Evolutionary conservation across 1,284 basidiomycete genomes (phyloP), one percentile per base, ranked within the genome.

Genomic region (Athelia psychrophila): DNA sequence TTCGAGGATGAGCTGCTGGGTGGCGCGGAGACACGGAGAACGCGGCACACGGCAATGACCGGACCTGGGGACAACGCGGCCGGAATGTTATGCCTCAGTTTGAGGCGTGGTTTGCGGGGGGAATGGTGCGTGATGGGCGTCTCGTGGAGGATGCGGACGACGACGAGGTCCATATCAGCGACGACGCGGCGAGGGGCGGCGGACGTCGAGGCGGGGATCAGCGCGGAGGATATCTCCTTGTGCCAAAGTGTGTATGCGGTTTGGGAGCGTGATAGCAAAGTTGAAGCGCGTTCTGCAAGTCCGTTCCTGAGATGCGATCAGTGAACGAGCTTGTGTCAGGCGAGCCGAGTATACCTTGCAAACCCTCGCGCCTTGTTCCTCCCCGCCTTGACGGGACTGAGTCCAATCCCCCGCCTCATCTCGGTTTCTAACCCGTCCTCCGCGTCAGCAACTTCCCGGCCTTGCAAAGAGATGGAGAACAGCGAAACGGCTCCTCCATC

Each of bases 221-320:
- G 20, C 8, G 16, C n/a, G n/a, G 38, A 42, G 6, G 38, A 42
- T 47, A 70, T 64, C 49, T 79, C 76, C 47, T 74, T 74, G 49
- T 71, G 69, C 81, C 81, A 84, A 1, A 84, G 65, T 12, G 68
- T 56, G 27, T 77, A 66, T 13, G 72, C 67, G 1, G 77, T 80
- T 16, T 68, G 68, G 13, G 66, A 59, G 18, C 71, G 72, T 16
- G 69, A 60, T 35, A 79, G 72, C 30, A 69, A 59, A 12, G 69
- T 63, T 16, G 71, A 67, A 1, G 78, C 73, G 9, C 70, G 71
- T 44, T 76, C 75, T 0, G 80, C 81, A 6, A 83, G 56, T 0
- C 80, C 80, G 15, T 76, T 77, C 25, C 81, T 80, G 50, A 25
- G 42, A 16, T 49, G 40, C 49, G 13, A n/a, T 25, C 18, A 51